phyloP scores from a whole-genome alignment of 768 basidiomycete genomes.

The Tricholoma matsutake region DNA sequence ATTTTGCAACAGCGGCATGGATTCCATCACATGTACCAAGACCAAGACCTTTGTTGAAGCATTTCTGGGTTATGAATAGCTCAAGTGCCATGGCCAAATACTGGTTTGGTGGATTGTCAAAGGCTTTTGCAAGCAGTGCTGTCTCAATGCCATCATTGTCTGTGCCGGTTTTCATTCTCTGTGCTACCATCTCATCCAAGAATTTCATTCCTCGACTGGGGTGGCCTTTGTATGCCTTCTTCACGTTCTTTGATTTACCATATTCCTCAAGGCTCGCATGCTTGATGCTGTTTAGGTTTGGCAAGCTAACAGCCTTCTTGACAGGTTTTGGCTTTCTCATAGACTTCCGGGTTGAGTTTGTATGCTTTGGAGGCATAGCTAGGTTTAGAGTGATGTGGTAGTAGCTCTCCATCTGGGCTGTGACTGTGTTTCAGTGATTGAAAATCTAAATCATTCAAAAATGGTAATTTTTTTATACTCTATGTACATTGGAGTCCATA shows the following conservation, averaged over 20 bases:
- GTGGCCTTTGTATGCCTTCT: not conserved
- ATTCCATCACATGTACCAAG: not conserved
- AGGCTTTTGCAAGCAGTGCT: not conserved
- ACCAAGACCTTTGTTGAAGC: not conserved
- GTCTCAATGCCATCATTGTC: not conserved
- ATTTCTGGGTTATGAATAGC: not conserved
- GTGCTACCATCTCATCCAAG: not conserved
- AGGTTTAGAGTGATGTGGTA: too few relatives aligned
- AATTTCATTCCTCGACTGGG: not conserved
- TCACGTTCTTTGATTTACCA: not conserved
- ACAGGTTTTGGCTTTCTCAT: too few relatives aligned
- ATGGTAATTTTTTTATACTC: too few relatives aligned
- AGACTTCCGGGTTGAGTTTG: too few relatives aligned
- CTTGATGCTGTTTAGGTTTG: not conserved
- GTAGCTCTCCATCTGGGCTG: too few relatives aligned
- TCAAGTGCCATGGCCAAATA: not conserved
- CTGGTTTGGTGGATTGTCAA: not conserved
- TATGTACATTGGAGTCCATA: too few relatives aligned
- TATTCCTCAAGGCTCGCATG: not conserved
- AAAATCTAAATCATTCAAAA: too few relatives aligned
- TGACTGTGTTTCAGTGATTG: too few relatives aligned
- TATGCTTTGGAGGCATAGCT: not conserved
- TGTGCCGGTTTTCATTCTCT: not conserved
- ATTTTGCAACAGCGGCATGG: not conserved
- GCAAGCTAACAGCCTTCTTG: not conserved